Conservation (phyloP, 163 green algal genomes). For the Scenedesmus sp. region DNA sequence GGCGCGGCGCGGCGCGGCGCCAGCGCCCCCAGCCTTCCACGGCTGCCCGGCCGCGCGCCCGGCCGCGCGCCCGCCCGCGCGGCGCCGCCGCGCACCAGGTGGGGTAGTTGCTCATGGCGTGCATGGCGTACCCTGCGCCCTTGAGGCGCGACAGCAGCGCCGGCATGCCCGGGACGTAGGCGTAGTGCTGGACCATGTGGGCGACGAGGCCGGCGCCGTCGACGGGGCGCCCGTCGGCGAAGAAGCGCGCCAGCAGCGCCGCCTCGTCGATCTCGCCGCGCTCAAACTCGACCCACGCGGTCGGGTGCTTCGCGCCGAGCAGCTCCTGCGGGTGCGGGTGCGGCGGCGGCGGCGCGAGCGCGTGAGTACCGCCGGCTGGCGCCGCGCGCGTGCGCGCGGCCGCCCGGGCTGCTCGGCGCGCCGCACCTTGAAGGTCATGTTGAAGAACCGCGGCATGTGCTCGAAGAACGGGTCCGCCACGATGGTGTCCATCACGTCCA, state of each 20-base stretch:
- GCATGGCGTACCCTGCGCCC: slow-evolving; percentile 64
- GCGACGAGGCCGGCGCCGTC: slow-evolving; percentile 67
- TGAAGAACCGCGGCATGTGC: slow-evolving; percentile 76
- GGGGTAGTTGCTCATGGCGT: slow-evolving; percentile 90
- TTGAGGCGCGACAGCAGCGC: slow-evolving; percentile 71
- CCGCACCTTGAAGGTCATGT: slow-evolving; percentile 63
- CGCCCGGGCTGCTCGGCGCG: slow-evolving; percentile 12
- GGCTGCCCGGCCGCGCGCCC: neutral
- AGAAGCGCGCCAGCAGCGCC: slow-evolving; percentile 76
- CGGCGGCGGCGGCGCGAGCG: neutral
- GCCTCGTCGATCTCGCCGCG: slow-evolving; percentile 69
- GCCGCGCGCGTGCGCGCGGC: neutral
- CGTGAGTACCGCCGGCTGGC: neutral
- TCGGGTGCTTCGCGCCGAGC: slow-evolving; percentile 76
- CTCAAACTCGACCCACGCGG: slow-evolving; percentile 81
- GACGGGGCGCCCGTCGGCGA: slow-evolving; percentile 72
- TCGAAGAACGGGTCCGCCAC: slow-evolving; percentile 79
- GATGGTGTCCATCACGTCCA: slow-evolving; percentile 62
- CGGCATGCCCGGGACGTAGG: slow-evolving; percentile 82
- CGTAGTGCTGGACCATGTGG: slow-evolving; percentile 77
- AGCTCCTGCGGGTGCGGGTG: slow-evolving; percentile 62
- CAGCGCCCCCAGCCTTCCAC: neutral
- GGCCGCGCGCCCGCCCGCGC: too few relatives aligned
- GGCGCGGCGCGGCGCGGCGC: too few relatives aligned
- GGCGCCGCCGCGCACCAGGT: slow-evolving; percentile 77